phyloP scores from a whole-genome alignment of 768 basidiomycete species.

The Calocybe indica region DNA sequence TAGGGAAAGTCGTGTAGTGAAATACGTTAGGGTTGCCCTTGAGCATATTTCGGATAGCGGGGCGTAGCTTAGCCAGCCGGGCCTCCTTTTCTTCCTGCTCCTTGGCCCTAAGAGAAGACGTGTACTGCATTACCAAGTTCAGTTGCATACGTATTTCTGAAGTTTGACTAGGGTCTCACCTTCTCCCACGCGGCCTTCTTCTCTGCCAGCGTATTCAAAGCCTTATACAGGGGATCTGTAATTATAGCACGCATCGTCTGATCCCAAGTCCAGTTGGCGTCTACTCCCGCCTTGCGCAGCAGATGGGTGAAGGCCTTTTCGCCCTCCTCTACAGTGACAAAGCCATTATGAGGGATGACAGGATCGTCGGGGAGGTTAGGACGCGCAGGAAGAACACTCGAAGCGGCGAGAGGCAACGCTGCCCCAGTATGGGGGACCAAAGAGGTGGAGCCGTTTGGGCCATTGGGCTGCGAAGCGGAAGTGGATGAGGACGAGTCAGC shows the following conservation, averaged over 20 bases:
- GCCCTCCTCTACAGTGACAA: conserved; percentile 79
- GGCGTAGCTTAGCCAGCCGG: conserved; percentile 79
- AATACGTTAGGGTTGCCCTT: conserved; percentile 84
- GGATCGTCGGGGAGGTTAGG: conserved; percentile 85
- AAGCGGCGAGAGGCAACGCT: conserved; percentile 50
- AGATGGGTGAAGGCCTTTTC: conserved; percentile 93
- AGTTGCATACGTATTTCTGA: conserved; percentile 2
- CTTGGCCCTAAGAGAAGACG: conserved; percentile 66
- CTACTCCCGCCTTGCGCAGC: conserved; percentile 83
- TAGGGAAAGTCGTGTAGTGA: conserved; percentile 86
- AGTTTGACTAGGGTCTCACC: conserved; percentile 34
- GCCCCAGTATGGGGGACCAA: conserved; percentile 46
- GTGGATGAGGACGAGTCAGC: conserved; percentile 42
- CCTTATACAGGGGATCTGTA: conserved; percentile 95
- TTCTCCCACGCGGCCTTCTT: conserved; percentile 94
- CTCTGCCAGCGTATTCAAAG: conserved; percentile 87
- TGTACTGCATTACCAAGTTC: conserved; percentile 48
- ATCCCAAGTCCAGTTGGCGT: conserved; percentile 96
- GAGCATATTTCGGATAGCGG: conserved; percentile 81
- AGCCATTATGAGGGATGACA: conserved; percentile 87
- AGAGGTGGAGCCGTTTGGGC: conserved; percentile 45
- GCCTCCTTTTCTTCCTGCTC: conserved; percentile 85
- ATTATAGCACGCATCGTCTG: conserved; percentile 97
- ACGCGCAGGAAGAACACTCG: conserved; percentile 60
- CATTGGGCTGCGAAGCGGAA: conserved; percentile 42